Evolutionary conservation across 1,139 yeast genomes (phyloP), one percentile per base, ranked within the genome.

Genomic region (Candida pseudoviswanathii): DNA sequence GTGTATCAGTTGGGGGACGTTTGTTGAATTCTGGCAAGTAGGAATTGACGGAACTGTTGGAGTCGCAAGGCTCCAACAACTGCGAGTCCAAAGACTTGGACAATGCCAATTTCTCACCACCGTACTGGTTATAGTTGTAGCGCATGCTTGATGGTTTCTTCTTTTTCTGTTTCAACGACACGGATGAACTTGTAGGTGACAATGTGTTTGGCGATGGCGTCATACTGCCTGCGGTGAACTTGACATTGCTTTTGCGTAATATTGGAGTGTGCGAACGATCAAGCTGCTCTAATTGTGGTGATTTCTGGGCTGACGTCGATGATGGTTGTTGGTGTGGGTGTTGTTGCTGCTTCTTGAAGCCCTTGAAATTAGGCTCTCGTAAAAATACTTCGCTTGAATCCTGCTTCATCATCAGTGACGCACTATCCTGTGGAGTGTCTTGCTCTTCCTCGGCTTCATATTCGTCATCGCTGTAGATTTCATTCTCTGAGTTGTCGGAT

Each of bases 1-100:
- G 92, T 0, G 92, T 86, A 61, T 86, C 92, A 41, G 86, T 84
- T 49, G 83, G 67, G 0, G 92, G 91, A 43, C 90, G 71, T 63
- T 81, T 83, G 61, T 85, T 82, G 64, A 86, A 86, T 50, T 73
- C 84, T 0, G 89, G 88, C 43, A 81, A 67, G 39, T 62, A 58
- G 2, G 63, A 52, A 38, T 34, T 48, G 2, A 43, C 31, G 7
- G 55, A 52, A 39, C 38, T 44, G 41, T 56, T 57, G 7, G 67
- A 61, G 44, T 62, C 64, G 37, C 51, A 48, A n/a, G 55, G 47
- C 37, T 54, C 56, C 24, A 55, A 45, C 43, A 62, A 51, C 44
- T 64, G 72, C 4, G 70, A 61, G 50, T 70, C 75, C 4, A 68
- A 55, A 24, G 73, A 67, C 43, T 59, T 64, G n/a, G 70, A 54